Evolutionary conservation across 108 stramenopile species (phyloP), one percentile per base, ranked within the genome.

Genomic region (Pseudonitzschia multiseries): DNA sequence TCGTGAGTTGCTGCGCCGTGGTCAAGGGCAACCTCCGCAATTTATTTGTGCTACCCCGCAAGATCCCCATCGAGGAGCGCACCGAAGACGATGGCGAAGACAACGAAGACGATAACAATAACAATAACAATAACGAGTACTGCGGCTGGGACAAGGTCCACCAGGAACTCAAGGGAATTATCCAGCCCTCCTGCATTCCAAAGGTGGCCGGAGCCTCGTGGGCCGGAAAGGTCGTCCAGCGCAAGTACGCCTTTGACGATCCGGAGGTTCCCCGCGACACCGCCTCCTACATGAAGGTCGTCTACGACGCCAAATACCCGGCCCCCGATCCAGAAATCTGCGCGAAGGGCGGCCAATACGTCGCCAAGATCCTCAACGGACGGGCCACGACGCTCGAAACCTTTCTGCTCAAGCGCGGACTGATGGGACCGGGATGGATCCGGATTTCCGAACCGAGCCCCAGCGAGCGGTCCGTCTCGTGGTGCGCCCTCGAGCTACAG

Each of bases 401-500:
- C 46, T 98, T 99, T 79, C 72, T 99, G 43, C 61, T 99, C 62
- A 97, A 98, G 73, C 92, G 99, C 31, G 83, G 91, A 69, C 86
- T 99, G 41, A 96, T 92, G 97, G 99, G 99, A 42, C 99, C 99
- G 9, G 93, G 97, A 65, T 99, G 99, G 99, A 68, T 99, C 53
- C 89, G 93, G 27, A 85, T 99, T 64, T 79, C 87, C 44, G 64
- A 82, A 50, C 96, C 96, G 27, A 26, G 42, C 20, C 53, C 69
- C 3, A 71, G 73, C 63, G 64, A 77, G 9, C 67, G 50, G 1
- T 71, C 64, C 33, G 68, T 88, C 5, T 90, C 94, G 44, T 98
- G 96, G 96, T 97, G 96, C 82, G 93, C 92, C 73, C 71, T 93
- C 69, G 97, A 99, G 72, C 77, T 93, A 12, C 57, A 75, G 28